A percentile compares a stretch with the other conserved stretches of the same genome.
phyloP scores from a whole-genome alignment of 2,329 filamentous ascomycete genomes.

The Botrytis paeoniae region DNA sequence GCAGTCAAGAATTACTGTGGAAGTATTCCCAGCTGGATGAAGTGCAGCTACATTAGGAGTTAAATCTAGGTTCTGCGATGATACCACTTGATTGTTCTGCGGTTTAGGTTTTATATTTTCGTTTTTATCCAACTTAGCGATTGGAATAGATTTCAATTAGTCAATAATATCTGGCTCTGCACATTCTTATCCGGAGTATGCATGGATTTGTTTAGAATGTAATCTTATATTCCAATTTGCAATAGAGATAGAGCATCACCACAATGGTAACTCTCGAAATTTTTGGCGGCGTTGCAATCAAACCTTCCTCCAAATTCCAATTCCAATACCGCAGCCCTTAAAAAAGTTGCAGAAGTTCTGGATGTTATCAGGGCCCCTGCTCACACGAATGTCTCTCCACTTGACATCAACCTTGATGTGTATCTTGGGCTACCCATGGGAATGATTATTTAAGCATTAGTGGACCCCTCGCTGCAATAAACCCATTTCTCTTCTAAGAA shows the following conservation, averaged over 20 bases:
- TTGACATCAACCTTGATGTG: background rate
- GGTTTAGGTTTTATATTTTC: background rate
- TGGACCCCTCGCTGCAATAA: too few relatives aligned
- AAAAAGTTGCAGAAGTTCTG: background rate
- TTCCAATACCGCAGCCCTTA: background rate
- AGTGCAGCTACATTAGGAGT: background rate
- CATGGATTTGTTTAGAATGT: background rate
- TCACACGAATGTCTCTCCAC: background rate
- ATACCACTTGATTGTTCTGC: background rate
- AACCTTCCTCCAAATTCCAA: background rate
- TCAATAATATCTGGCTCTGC: background rate
- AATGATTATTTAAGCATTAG: too few relatives aligned
- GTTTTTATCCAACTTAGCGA: background rate
- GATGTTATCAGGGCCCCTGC: background rate
- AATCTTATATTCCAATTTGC: background rate
- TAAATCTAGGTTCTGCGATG: background rate
- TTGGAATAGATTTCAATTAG: background rate
- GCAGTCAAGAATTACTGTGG: too few relatives aligned
- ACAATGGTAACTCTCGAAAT: background rate
- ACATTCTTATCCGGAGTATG: background rate
- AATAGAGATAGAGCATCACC: background rate
- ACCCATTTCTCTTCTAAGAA: accelerated
- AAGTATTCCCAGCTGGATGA: background rate
- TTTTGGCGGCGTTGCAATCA: background rate
- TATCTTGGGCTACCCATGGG: too few relatives aligned